Evolutionary conservation across 1,284 basidiomycete species (phyloP), one percentile per base, ranked within the genome.

Genomic region (Phellinidium pouzarii): DNA sequence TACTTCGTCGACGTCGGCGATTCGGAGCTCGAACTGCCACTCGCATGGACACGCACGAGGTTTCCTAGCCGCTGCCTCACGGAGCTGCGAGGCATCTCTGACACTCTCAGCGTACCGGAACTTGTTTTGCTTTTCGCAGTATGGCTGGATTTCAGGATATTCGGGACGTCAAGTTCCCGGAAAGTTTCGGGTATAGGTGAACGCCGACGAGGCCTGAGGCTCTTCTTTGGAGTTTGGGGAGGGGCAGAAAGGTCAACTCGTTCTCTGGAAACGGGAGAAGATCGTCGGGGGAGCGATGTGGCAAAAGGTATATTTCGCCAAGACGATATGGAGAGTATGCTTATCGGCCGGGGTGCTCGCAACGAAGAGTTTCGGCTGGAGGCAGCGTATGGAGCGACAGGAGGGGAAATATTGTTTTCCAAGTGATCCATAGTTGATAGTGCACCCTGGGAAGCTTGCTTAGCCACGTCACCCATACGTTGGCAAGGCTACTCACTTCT

Each of bases 401-500:
- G 27, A 8, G 45, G 38, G 19, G 29, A 22, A 27, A 43, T 4
- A 12, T 12, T 25, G 14, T 48, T 17, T 14, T 17, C 37, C n/a
- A 38, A 14, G 6, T 22, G 38, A 19, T 53, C 34, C 34, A 38
- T 14, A 26, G 44, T 40, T 29, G 41, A 20, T 19, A 46, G 34
- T 4, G 9, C 25, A 22, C 14, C 19, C 23, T 42, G 26, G 11
- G 14, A 29, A 41, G 14, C 17, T 31, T 29, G 36, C 23, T 19
- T 27, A 38, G 34, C 48, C 27, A 22, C 25, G 11, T 31, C 37
- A 48, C 43, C 19, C 34, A 14, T 19, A n/a, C 29, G 52, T 53
- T 53, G 52, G 52, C 52, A 53, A 53, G 52, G 52, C 23, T 48
- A 52, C 52, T 37, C 41, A 53, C 52, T 40, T 53, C 40, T 9